A percentile compares a stretch with the other conserved stretches of the same genome.
Conservation (phyloP, 345 rosid genomes). For the Corchorus capsularis region DNA sequence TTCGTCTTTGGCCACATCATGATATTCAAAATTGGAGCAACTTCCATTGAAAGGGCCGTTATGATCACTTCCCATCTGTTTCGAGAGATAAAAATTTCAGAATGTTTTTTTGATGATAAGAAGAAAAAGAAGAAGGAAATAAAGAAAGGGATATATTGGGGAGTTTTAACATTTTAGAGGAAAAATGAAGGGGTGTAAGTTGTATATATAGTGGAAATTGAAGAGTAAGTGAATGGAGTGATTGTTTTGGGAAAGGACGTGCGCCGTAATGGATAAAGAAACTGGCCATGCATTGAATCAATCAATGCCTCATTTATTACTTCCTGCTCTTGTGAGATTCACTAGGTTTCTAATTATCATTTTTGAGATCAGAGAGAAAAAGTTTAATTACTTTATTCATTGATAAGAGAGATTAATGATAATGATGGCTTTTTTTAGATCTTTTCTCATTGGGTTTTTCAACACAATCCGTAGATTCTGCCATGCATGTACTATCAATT, state of each 20-base stretch:
- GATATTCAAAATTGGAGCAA: neutral
- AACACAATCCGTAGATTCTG: too few species aligned
- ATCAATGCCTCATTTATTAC: neutral
- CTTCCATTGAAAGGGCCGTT: neutral
- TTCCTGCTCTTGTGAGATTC: slow-evolving; percentile 5
- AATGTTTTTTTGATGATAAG: neutral
- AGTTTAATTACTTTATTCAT: too few species aligned
- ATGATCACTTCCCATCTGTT: neutral
- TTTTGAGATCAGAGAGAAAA: too few species aligned
- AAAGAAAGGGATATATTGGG: too few species aligned
- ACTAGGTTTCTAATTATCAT: too few species aligned
- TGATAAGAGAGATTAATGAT: too few species aligned
- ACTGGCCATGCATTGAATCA: slow-evolving; percentile 13
- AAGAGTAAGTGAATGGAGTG: neutral
- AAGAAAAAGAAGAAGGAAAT: neutral
- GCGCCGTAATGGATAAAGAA: slow-evolving; percentile 20
- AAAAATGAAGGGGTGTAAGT: neutral
- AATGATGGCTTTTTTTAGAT: too few species aligned
- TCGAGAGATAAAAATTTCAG: too few species aligned
- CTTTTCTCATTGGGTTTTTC: too few species aligned
- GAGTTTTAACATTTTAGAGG: neutral
- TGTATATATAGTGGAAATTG: neutral
- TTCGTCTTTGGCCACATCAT: neutral
- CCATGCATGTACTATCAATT: too few species aligned
- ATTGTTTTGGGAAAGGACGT: neutral